phyloP scores from a whole-genome alignment of 306 rosid genomes.

The Rosa rugosa region DNA sequence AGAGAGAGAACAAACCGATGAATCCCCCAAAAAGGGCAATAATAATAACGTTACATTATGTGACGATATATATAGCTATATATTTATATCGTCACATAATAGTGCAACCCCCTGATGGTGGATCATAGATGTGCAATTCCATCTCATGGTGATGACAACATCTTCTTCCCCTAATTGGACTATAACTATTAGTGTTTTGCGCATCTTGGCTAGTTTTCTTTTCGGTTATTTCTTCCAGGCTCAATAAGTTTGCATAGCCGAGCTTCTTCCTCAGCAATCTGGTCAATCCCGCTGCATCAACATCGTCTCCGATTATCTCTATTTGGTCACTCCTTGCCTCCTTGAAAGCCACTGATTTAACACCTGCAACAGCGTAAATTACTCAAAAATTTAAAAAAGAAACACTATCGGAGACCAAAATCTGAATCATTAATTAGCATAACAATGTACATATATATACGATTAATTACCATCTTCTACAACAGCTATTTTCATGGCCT shows the following conservation, averaged over 20 bases:
- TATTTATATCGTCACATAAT: neutral
- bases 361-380: slow-evolving; percentile 11
- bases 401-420: neutral
- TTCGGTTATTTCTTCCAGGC: slow-evolving; percentile 32
- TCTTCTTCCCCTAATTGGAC: neutral
- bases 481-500: slow-evolving; percentile 23
- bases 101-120: slow-evolving; percentile 5
- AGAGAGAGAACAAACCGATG: too few species aligned
- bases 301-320: slow-evolving; percentile 40
- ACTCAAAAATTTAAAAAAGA: neutral
- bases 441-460: neutral
- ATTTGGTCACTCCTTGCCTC: slow-evolving; percentile 19
- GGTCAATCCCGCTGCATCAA: slow-evolving; percentile 48
- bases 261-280: slow-evolving; percentile 45
- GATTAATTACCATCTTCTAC: slow-evolving; percentile 6
- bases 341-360: slow-evolving; percentile 18
- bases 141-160: neutral
- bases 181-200: neutral
- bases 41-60: too few species aligned
- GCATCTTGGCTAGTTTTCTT: neutral
- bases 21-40: too few species aligned
- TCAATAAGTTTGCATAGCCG: slow-evolving; percentile 38
- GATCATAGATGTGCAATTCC: slow-evolving; percentile 3
- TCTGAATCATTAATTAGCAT: neutral
- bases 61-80: too few species aligned